phyloP scores from a whole-genome alignment of 176 grass and related monocot genomes.

The Triticum aestivum region IWGSC_CS_RefSeq_v2.1 NC_057811.1:375868343-375868842 shows the following conservation, averaged over 20 bases:
- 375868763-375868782: not conserved
- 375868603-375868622: not conserved
- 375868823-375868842: constrained; percentile 11
- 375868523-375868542: not conserved
- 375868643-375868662: not conserved
- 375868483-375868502: not conserved
- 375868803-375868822: constrained; percentile 4
- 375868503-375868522: not conserved
- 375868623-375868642: not conserved
- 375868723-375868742: constrained; percentile 21
- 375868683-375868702: not conserved
- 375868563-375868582: not conserved
- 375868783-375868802: constrained; percentile 13
- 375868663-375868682: not conserved
- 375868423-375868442: not conserved
- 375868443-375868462: not conserved
- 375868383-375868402: not conserved
- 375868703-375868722: not conserved
- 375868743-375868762: not conserved
- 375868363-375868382: not conserved
- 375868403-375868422: not conserved
- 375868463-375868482: constrained; percentile 1
- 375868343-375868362: not conserved
- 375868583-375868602: not conserved
- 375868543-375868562: not conserved